Conservation (phyloP, 2,329 filamentous ascomycete species). For the Diaporthe vaccinii region DNA sequence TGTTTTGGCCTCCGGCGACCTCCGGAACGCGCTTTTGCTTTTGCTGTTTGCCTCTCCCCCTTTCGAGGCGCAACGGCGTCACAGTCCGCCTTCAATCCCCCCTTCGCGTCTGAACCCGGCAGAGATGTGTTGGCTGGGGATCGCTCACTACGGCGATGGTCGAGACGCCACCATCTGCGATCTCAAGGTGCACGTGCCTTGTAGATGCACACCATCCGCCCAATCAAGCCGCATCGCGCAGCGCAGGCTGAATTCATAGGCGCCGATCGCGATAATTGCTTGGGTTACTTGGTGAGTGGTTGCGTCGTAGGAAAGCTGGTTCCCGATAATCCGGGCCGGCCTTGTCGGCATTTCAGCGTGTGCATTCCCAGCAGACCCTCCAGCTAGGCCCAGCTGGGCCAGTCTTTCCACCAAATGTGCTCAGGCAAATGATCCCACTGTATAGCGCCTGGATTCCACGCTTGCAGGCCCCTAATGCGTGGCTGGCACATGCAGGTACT, state of each 20-base stretch:
- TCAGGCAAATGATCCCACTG: background rate
- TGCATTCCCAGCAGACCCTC: background rate
- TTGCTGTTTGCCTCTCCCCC: background rate
- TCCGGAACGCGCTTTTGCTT: background rate
- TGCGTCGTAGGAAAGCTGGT: background rate
- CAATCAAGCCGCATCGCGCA: background rate
- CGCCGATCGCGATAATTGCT: background rate
- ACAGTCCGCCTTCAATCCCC: background rate
- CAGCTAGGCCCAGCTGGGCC: background rate
- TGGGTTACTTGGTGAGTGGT: background rate
- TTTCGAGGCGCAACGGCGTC: background rate
- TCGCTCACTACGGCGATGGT: background rate
- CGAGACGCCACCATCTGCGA: constrained; percentile 10
- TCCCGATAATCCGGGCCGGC: constrained; percentile 5
- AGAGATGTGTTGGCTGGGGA: background rate
- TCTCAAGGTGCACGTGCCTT: background rate
- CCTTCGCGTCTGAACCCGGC: background rate
- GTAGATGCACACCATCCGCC: background rate
- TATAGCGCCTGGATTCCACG: background rate
- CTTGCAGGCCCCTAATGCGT: constrained; percentile 20
- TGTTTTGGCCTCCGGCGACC: constrained; percentile 7
- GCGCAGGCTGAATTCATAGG: background rate
- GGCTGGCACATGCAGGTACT: constrained; percentile 28
- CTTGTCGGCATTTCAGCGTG: background rate
- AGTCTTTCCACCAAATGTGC: background rate